Evolutionary conservation across 2,329 filamentous ascomycete species (phyloP).

Genomic region (Xylariaceae sp.): DNA sequence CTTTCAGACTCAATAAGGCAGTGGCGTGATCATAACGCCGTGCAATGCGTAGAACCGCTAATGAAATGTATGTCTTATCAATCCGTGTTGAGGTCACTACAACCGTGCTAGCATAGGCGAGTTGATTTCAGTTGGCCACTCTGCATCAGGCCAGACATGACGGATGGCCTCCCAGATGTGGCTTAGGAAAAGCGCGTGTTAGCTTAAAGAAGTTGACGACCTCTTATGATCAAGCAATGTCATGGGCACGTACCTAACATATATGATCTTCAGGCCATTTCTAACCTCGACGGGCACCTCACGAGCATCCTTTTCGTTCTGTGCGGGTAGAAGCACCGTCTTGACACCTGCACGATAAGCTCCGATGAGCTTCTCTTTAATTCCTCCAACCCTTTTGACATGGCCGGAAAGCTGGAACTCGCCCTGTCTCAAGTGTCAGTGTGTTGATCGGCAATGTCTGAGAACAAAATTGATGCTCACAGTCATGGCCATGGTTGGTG

Average conservation of each 20-base stretch:
- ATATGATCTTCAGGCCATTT: slow-evolving; percentile 80
- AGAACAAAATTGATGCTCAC: slow-evolving; percentile 39
- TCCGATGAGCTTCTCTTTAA: slow-evolving; percentile 98
- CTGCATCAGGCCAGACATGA: slow-evolving; percentile 83
- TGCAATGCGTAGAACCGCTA: too few relatives aligned
- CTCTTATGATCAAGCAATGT: background rate
- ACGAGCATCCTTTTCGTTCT: slow-evolving; percentile 88
- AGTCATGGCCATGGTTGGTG: slow-evolving; percentile 94
- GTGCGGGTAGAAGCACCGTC: slow-evolving; percentile 81
- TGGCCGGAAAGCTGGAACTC: slow-evolving; percentile 78
- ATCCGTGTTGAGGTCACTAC: slow-evolving; percentile 47
- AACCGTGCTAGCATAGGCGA: slow-evolving; percentile 74
- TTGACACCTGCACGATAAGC: slow-evolving; percentile 90
- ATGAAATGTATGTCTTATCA: too few relatives aligned
- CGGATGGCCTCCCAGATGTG: slow-evolving; percentile 94
- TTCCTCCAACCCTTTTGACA: slow-evolving; percentile 91
- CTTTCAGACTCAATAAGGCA: background rate
- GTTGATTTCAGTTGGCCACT: slow-evolving; percentile 70
- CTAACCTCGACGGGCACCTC: slow-evolving; percentile 89
- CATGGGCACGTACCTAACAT: slow-evolving; percentile 66
- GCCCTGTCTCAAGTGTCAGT: slow-evolving; percentile 41
- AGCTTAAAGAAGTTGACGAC: slow-evolving; percentile 12
- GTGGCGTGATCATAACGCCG: slow-evolving; percentile 8
- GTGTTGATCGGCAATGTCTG: slow-evolving; percentile 16
- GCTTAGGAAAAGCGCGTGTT: slow-evolving; percentile 38